Evolutionary conservation across 768 basidiomycete species (phyloP).

Genomic region (Tephrocybe sp.): DNA sequence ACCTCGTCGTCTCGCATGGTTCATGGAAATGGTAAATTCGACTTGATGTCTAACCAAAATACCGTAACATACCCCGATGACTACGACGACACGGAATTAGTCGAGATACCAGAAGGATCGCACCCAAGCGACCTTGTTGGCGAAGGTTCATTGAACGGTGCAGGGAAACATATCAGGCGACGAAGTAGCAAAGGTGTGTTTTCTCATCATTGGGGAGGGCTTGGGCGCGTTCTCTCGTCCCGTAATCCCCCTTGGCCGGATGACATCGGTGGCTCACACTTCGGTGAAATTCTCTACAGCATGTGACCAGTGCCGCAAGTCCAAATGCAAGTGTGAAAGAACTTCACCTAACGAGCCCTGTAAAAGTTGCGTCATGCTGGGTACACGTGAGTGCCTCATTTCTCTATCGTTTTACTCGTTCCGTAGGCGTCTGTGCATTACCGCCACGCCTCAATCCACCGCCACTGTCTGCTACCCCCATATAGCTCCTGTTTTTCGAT

Average conservation of each 20-base stretch:
- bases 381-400: conserved; percentile 49
- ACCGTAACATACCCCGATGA: conserved; percentile 54
- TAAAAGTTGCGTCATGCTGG: conserved; percentile 72
- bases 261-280: conserved; percentile 10
- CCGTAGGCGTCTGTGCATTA: conserved; percentile 5
- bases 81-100: conserved; percentile 61
- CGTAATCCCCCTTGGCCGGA: background rate
- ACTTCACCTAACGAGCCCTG: conserved; percentile 58
- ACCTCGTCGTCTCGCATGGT: conserved; percentile 16
- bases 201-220: background rate
- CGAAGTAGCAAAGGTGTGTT: conserved; percentile 73
- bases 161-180: conserved; percentile 52
- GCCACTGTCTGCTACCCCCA: conserved; percentile 7
- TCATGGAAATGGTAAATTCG: conserved; percentile 15
- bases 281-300: conserved; percentile 37
- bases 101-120: conserved; percentile 36
- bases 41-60: conserved; percentile 17
- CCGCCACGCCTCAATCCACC: conserved; percentile 3
- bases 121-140: conserved; percentile 16
- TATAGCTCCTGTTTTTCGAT: conserved; percentile 1
- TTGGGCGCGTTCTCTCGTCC: background rate
- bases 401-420: conserved; percentile 9
- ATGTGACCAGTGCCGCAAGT: conserved; percentile 88
- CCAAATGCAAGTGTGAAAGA: conserved; percentile 88
- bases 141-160: conserved; percentile 22